Evolutionary conservation across 805 yeast species (phyloP), one percentile per base, ranked within the genome.

Genomic region (Lipomyces lipofer): DNA sequence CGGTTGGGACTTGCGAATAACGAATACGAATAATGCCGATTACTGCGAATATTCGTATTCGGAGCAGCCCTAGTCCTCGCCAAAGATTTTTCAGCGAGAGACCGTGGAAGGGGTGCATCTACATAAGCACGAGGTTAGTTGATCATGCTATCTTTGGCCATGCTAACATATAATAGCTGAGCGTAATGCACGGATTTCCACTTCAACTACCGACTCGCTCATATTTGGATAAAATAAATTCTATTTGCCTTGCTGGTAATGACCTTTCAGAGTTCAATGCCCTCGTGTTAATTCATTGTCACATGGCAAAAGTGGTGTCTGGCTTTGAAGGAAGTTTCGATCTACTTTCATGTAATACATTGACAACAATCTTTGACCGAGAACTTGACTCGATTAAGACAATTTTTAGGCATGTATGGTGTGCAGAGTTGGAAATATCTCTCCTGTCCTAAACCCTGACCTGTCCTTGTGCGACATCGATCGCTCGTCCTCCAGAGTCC

Each of bases 111-210:
- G 45, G 45, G 19, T 42, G 45, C 8, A 4, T 42, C 9, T 42
- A 42, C 32, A 3, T 42, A 19, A 42, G 45, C 45, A 42, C 45
- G 45, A 21, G 24, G 45, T 42, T 24, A 42, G 45, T 42, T 15
- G 8, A 5, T 9, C 21, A 15, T 42, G 15, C n/a, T 15, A 9
- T 19, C 13, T 25, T 12, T 22, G 9, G 9, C 12, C 32, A 39
- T 24, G 3, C 29, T 25, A 24, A 25, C 19, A 42, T 25, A 22
- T 42, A 3, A 21, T 21, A 28, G 4, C 13, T 42, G 32, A 42
- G 32, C 45, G 22, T 42, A 15, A 42, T 42, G 12, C 32, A 25
- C 10, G 45, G 32, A 25, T 25, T 42, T 24, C 45, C 45, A n/a
- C 1, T 42, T 24, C 45, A 42, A 15, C 29, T 42, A 12, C 32